Evolutionary conservation across 352 stramenopile genomes (phyloP), one percentile per base, ranked within the genome.

Genomic region (Phytophthora sojae): DNA sequence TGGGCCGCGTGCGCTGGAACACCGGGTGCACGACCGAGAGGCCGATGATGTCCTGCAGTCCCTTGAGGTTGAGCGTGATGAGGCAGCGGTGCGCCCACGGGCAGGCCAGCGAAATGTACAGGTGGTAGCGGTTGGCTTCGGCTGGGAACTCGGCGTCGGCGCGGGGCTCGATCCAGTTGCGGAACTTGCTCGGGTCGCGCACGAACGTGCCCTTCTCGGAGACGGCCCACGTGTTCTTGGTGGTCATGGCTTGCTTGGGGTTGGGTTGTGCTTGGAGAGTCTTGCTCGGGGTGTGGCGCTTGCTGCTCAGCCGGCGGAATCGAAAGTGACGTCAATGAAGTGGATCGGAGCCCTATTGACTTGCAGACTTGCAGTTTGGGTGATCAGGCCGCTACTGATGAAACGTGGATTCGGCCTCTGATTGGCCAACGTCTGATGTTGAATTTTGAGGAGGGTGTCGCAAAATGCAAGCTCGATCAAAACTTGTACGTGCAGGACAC

Each of bases 91-190:
- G 82, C 0, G 89, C 87, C 86, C 86, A 96, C 30, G 98, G 98
- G 82, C 97, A 99, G 35, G 97, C 97, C 29, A 96, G 85, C 58
- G 95, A 98, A 35, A 99, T 92, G 84, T 99, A 99, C 26, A 99
- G 80, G 80, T 99, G 97, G 82, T 99, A 95, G 35, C 88, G 85
- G 49, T 68, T 54, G 44, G 71, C 77, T 67, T 91, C 76, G 17
- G 87, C 82, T 1, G 87, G 82, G 71, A 92, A 94, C 65, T 86
- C 74, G 49, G 85, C 85, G 74, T 88, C 82, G 19, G 80, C 56
- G 51, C 69, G 61, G 23, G 82, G 54, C 63, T 92, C 76, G 72
- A 94, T 91, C 83, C 85, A 93, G 76, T 92, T 89, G 80, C 83
- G 87, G 77, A 94, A 94, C 68, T 88, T 87, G 68, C 82, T 92